A percentile compares a stretch with the other conserved stretches of the same genome.
These are phyloP conservation scores for Phylloporus arenicola DNA, from an alignment of 768 basidiomycete genomes.

Conservation along the genomic window DNA sequence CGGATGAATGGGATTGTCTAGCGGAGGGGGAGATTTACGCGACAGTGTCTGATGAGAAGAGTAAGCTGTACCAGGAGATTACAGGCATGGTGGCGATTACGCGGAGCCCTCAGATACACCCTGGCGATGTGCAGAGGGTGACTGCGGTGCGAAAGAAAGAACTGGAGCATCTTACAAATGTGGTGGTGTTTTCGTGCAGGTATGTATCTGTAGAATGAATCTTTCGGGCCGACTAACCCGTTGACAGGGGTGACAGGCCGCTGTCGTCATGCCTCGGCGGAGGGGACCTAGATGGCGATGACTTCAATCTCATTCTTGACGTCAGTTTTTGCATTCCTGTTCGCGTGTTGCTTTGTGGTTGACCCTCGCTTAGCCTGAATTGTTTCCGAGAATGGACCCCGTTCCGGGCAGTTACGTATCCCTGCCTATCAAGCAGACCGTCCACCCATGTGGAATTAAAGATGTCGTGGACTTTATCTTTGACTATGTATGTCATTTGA, in stretches of 20 bases:
- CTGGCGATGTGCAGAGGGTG: constrained; percentile 42
- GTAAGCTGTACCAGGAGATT: constrained; percentile 21
- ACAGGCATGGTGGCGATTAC: constrained; percentile 41
- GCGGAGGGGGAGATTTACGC: constrained; percentile 46
- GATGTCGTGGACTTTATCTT: constrained; percentile 47
- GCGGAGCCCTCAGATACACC: constrained; percentile 50
- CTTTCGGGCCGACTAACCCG: constrained; percentile 2
- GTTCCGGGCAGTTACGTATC: constrained; percentile 38
- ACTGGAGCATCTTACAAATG: constrained; percentile 38
- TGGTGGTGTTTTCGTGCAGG: constrained; percentile 49
- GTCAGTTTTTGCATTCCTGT: constrained; percentile 22
- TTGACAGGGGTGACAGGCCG: constrained; percentile 36
- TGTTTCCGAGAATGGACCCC: constrained; percentile 22
- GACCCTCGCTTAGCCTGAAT: constrained; percentile 21
- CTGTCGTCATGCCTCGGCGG: constrained; percentile 47
- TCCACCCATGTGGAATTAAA: constrained; percentile 30
- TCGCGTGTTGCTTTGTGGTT: constrained; percentile 5
- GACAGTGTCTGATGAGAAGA: constrained; percentile 32
- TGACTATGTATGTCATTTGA: constrained; percentile 35
- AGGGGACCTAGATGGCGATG: constrained; percentile 51
- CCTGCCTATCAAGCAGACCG: constrained; percentile 31
- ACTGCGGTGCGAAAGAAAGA: constrained; percentile 38
- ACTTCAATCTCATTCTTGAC: constrained; percentile 44
- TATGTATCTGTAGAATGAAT: constrained; percentile 12
- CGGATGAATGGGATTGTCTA: constrained; percentile 45